Evolutionary conservation across 495 filamentous ascomycete species (phyloP), one percentile per base, ranked within the genome.

Genomic region (Rhizodiscina lignyota): DNA sequence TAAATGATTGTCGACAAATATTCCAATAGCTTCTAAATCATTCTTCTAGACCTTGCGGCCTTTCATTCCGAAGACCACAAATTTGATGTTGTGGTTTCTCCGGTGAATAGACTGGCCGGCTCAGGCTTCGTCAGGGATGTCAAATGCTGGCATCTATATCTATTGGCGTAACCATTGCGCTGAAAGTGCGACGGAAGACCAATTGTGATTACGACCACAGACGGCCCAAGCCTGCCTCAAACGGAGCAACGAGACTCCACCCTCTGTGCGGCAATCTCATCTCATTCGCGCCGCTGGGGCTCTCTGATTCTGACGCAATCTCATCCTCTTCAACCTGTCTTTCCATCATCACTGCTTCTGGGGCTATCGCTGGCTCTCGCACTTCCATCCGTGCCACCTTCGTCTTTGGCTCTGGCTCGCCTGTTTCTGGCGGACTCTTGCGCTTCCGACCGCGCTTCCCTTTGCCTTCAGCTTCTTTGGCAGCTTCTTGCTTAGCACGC

Each of bases 381-480:
- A 18, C 30, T 8, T 27, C 24, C 13, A 13, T 8, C 24, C 13
- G 8, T 27, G 24, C 8, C 13, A 13, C 24, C 8, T 27, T 13
- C 13, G 24, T 27, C 24, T 27, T 13, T 27, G 24, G 24, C 24
- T 8, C 24, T 27, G 24, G n/a, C n/a, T n/a, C n/a, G n/a, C n/a
- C n/a, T n/a, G n/a, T n/a, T n/a, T n/a, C n/a, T n/a, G n/a, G n/a
- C 6, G 24, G 10, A 18, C 30, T 18, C 17, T 32, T 32, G 6
- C 30, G 30, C 30, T 32, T 32, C 30, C 30, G 30, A 18, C 30
- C 30, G 18, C 30, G 30, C 18, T 32, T 32, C 17, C 30, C 18
- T 6, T 10, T 18, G 10, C 10, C 30, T 18, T 10, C 18, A 18
- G 17, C 30, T 18, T 32, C 30, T 32, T 32, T 32, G 10, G 30